Evolutionary conservation across 345 rosid genomes (phyloP), one percentile per base, ranked within the genome.

Genomic region (Citrus mangshanensis): DNA sequence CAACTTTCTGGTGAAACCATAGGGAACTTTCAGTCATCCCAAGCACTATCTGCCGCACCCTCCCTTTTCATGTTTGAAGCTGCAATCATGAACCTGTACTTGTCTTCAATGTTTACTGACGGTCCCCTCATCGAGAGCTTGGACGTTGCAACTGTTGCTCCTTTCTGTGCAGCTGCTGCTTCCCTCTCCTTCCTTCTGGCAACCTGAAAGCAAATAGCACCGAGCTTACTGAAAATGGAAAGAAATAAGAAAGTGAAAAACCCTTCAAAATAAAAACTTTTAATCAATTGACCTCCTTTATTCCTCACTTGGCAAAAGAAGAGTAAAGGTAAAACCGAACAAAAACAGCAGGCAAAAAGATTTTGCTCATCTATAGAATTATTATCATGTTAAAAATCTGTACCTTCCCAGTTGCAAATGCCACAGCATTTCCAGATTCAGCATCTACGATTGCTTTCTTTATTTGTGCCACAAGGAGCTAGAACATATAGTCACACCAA

Each of bases 361-460:
- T 6, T 38, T 25, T 62, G 54, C 18, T 24, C 6, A 55, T 9
- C 42, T 22, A 7, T 21, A 70, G 32, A 49, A 34, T 62, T n/a
- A 25, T 42, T 35, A 58, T 42, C 6, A 58, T 2, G 14, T 32
- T 46, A n/a, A 25, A 72, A 80, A 75, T 21, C 25, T 54, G 13
- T 78, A 85, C 88, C 88, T 85, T 85, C 24, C 88, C 88, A 25
- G 84, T 85, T 37, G 88, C 88, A 78, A 82, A 82, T 28, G 82
- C 72, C 46, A 82, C 75, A 7, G 70, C 46, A 72, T 78, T 82
- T 30, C 88, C 88, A 72, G 85, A 80, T 77, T 82, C 82, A 58
- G 37, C 80, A 75, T 82, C 85, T 32, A 83, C 78, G 49, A 82
- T 78, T 49, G 84, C 84, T 77, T 85, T 85, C 76, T 75, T 85